Base-by-base conservation (phyloP, 2,329 filamentous ascomycete genomes). In the Trichophyton equinum region DNA sequence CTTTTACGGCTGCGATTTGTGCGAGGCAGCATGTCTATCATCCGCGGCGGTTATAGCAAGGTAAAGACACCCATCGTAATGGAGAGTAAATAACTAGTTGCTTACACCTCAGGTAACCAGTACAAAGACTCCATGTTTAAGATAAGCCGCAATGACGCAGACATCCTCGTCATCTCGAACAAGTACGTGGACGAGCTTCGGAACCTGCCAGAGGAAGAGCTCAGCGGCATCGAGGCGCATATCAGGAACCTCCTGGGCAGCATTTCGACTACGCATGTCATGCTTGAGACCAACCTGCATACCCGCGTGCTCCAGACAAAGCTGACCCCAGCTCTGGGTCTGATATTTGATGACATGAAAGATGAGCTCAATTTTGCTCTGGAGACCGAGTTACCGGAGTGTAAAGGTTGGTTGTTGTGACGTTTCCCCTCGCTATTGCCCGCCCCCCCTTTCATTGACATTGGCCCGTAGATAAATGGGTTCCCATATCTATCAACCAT, bases 171-270 rank as follows among this genome's bases (percentile, higher is more conserved):
- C 4, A 62, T 70, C 15, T 62, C 68, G 3, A 67, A 66, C 46
- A 68, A 65, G 58, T 70, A 67, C 59, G 49, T 69, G 2, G 63
- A 66, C 22, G 68, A 70, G 46, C 59, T 70, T 25, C 64, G 63
- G n/a, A 40, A 40, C 18, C 55, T 67, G 44, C 67, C 68, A 4
- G 58, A 63, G 3, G 61, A 59, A 9, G 62, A 62, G 4, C 53
- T 67, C 11, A 68, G 67, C 40, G 49, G 62, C 15, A 65, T 66
- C 6, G 55, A 64, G 22, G 66, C 66, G 9, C 66, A 66, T 40
- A 64, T 64, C 20, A 65, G 64, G 51, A 57, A 57, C 18, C 38
- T 57, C 9, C 33, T 44, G 18, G 55, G 33, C 11, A 38, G 15
- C 13, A 20, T 20, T 57, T 57, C 55, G n/a, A 40, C 55, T 15